Base-by-base conservation (phyloP, 352 stramenopile genomes). In the Globisporangium yorkense region DNA sequence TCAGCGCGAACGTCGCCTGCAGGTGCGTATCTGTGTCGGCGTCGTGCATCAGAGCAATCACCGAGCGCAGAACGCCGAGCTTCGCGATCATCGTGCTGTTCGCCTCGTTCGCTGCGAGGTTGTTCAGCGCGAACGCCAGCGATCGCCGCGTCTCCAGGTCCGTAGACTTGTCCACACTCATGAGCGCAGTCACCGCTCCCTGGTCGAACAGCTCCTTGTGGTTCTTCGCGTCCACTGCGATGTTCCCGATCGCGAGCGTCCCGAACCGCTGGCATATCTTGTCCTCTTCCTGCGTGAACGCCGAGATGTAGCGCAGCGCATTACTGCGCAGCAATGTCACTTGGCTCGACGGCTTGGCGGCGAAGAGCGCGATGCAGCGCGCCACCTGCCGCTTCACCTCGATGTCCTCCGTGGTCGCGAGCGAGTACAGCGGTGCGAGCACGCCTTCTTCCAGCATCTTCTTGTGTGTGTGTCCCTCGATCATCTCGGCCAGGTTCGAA, bases 401-500 rank as follows among this genome's bases (percentile, higher is more conserved):
- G 24, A 94, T 66, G 47, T 97, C 75, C 0, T 76, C 65, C 2
- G 70, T 78, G 0, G 68, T 76, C 41, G 87, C 78, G 12, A 98
- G 82, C 10, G 84, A 59, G 40, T 97, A 96, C 51, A 98, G 64
- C 39, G 87, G 88, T 5, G 86, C 88, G n/a, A 98, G 69, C 52
- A 92, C 75, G 4, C 85, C 80, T 54, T 98, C 94, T 56, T 97
- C 91, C 1, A 99, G 72, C 77, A 99, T 96, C 47, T 96, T 96
- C 56, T 93, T 92, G 68, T 98, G 95, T 15, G 96, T 97, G 62
- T 97, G 78, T 18, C 92, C 92, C 60, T 98, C 92, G 47, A 97
- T 92, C 79, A 98, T 98, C 61, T 98, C 96, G 5, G 96, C 96
- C 41, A 99, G 79, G 68, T 98, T 99, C 1, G 90, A 93, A 1